These are phyloP conservation scores for Camellia japonica DNA, from an alignment of 148 eudicot genomes.

Conservation along the genomic window DNA sequence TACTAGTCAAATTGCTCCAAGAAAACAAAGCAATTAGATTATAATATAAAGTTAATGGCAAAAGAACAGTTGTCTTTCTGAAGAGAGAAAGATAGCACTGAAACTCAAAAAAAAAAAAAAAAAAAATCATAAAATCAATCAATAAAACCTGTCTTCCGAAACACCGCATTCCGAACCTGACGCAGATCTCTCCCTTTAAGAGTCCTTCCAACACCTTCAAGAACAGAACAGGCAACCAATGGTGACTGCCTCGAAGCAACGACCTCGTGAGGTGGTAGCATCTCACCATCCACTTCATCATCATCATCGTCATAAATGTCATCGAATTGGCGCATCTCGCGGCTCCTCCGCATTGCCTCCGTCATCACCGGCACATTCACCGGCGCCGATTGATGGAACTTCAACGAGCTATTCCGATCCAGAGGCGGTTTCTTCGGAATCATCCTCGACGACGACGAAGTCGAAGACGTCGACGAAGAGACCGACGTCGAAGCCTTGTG, in stretches of 20 bases:
- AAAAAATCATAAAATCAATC: constrained; percentile 26
- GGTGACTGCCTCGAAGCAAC: constrained; percentile 38
- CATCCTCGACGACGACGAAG: constrained; percentile 29
- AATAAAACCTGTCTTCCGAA: constrained; percentile 55
- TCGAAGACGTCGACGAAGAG: constrained; percentile 15
- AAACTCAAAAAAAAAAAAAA: background rate
- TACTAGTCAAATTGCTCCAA: background rate
- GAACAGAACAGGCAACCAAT: constrained; percentile 36
- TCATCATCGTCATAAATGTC: constrained; percentile 24
- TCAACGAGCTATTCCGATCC: constrained; percentile 20
- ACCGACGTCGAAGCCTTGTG: constrained; percentile 17
- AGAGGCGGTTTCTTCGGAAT: constrained; percentile 16
- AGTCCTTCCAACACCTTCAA: constrained; percentile 57
- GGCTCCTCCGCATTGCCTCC: constrained; percentile 12
- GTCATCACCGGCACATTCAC: constrained; percentile 36
- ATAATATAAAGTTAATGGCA: background rate
- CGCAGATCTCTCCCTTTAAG: constrained; percentile 56
- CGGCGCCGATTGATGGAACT: constrained; percentile 43
- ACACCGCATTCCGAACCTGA: constrained; percentile 54
- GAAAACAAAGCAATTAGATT: background rate
- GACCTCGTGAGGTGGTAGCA: constrained; percentile 61
- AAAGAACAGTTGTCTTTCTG: background rate
- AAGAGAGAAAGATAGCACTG: background rate
- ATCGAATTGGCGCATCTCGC: constrained; percentile 13
- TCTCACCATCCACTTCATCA: constrained; percentile 31